Conservation (phyloP, 2,329 filamentous ascomycete genomes). For the Coleophoma cylindrospora region DNA sequence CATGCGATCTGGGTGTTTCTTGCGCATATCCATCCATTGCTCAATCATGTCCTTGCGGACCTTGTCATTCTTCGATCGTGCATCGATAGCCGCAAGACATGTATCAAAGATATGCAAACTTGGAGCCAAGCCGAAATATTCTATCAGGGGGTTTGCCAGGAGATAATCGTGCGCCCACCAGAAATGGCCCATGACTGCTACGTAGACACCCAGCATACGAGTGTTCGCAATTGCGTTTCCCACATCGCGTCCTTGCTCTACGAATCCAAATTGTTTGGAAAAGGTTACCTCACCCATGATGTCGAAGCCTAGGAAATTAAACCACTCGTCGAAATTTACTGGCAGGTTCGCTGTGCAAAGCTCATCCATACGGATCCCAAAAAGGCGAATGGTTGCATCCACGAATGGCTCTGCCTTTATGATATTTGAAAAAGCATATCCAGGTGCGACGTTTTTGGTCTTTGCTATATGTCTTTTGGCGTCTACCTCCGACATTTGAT, state of each 20-base stretch:
- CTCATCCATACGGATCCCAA: too few species aligned
- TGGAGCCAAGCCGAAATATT: conserved; percentile 25
- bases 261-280: conserved; percentile 23
- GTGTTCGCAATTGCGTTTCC: conserved; percentile 29
- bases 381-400: too few species aligned
- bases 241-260: conserved; percentile 24
- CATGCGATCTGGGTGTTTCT: conserved; percentile 24
- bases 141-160: conserved; percentile 30
- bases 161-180: conserved; percentile 25
- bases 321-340: too few species aligned
- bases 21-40: conserved; percentile 26
- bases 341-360: too few species aligned
- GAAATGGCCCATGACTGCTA: conserved; percentile 26
- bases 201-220: conserved; percentile 19
- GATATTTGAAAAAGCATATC: conserved; percentile 24
- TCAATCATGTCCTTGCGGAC: conserved; percentile 27
- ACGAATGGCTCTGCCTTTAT: too few species aligned
- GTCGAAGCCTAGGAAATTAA: conserved; percentile 26
- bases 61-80: conserved; percentile 22
- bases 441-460: conserved; percentile 24
- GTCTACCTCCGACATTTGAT: conserved; percentile 31
- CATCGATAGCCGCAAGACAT: conserved; percentile 21
- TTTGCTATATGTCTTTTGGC: conserved; percentile 27
- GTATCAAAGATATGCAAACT: conserved; percentile 30
- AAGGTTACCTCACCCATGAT: conserved; percentile 27